phyloP scores from a whole-genome alignment of 75 land plant genomes.

The Selaginella tamariscina region DNA sequence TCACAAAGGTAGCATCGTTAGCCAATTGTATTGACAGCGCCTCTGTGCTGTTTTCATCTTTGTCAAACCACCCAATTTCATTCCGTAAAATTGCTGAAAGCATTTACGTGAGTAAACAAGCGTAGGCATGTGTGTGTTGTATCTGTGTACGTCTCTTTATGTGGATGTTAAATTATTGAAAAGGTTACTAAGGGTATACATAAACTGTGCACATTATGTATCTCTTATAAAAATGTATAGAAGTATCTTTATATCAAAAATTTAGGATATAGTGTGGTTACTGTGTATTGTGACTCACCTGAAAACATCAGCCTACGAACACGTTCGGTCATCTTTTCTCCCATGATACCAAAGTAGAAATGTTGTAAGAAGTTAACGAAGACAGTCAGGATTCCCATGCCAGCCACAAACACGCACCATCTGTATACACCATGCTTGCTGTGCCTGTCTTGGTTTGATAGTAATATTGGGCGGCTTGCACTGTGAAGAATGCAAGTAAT shows the following conservation, averaged over 20 bases:
- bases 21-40: constrained; percentile 95
- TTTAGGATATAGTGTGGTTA: neutral
- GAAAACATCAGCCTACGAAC: constrained; percentile 99
- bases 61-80: constrained; percentile 99
- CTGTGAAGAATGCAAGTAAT: constrained; percentile 78
- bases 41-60: constrained; percentile 94
- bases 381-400: constrained; percentile 89
- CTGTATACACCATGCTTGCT: constrained; percentile 47
- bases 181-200: too few relatives aligned
- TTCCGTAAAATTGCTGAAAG: constrained; percentile 87
- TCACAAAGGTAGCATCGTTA: constrained; percentile 97
- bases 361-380: constrained; percentile 94
- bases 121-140: too few relatives aligned
- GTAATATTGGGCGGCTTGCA: constrained; percentile 62
- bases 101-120: too few relatives aligned
- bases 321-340: constrained; percentile 99
- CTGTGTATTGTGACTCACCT: constrained; percentile 37
- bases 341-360: constrained; percentile 99
- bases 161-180: too few relatives aligned
- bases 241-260: neutral
- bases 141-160: too few relatives aligned
- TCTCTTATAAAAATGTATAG: neutral
- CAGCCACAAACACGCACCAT: constrained; percentile 82
- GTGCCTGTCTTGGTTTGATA: constrained; percentile 36
- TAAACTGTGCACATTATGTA: too few relatives aligned